Base-by-base conservation (phyloP, 2,329 filamentous ascomycete genomes). In the Arthroderma uncinatum region DNA sequence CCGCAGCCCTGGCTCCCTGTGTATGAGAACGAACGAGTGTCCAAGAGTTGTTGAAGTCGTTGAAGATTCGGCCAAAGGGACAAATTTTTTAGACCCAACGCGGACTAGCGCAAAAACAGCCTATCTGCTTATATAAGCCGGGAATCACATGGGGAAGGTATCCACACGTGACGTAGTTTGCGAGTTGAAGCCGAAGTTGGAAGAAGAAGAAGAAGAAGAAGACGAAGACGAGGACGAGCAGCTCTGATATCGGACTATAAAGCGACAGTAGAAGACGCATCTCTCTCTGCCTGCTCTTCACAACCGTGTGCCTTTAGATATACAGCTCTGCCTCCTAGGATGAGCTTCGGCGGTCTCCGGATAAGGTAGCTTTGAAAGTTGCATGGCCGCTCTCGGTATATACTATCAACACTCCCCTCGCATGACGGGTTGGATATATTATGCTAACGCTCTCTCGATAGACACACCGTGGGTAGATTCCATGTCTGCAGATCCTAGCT, bases 381-480 rank as follows among this genome's bases (percentile, higher is more conserved):
- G 73, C 67, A 78, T 78, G 75, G 75, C 75, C 73, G 75, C 75
- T 66, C 69, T 78, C 70, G 75, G 74, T 75, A 73, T 60, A 65
- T 19, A 16, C 21, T 28, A 39, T 23, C 6, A 8, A 63, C 23
- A 30, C 28, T 50, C 14, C 36, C 50, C 36, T 44, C 40, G 19
- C 25, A 40, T 25, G 48, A 52, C 37, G 21, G 56, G 52, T 40
- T 52, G 52, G 58, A 58, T 40, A 54, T 50, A 37, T 36, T 34
- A 55, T 16, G 23, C 30, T 53, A 60, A 60, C 39, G 55, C 62
- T 65, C 58, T 57, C 56, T 52, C 58, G 68, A 64, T 68, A 74
- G 73, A 76, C 65, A 74, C 76, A 59, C 77, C 77, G 68, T 81
- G 78, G 78, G 72, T 77, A 70, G 71, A 72, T 70, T 78, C 75